Evolutionary conservation across 1,139 yeast genomes (phyloP).

Genomic region (Suhomyces taliae): DNA sequence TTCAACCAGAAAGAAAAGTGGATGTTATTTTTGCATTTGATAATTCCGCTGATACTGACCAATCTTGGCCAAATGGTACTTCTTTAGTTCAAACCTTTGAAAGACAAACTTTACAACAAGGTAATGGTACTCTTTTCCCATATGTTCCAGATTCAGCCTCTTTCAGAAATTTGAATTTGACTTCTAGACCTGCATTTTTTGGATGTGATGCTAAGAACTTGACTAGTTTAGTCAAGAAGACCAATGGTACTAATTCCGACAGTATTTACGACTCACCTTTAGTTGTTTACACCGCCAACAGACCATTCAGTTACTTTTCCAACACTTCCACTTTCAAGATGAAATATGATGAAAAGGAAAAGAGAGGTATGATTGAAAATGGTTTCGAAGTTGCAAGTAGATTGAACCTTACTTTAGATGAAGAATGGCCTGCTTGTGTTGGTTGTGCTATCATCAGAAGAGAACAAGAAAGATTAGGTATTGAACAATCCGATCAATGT

Average conservation of each 20-base stretch:
- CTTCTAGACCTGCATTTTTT: conserved; percentile 45
- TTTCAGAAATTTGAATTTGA: conserved; percentile 35
- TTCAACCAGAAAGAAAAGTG: conserved; percentile 25
- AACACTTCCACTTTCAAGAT: conserved; percentile 40
- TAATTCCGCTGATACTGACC: conserved; percentile 28
- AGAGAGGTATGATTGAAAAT: conserved; percentile 38
- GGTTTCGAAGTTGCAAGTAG: conserved; percentile 33
- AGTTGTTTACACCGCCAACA: conserved; percentile 40
- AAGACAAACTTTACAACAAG: conserved; percentile 30
- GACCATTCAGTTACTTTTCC: conserved; percentile 39
- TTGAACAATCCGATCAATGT: conserved; percentile 40
- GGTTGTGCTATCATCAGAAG: conserved; percentile 46
- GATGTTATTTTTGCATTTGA: conserved; percentile 34
- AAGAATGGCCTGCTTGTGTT: conserved; percentile 42
- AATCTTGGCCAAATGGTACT: conserved; percentile 38
- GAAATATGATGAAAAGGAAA: conserved; percentile 34
- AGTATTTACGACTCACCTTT: conserved; percentile 33
- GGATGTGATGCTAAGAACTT: conserved; percentile 45
- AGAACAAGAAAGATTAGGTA: conserved; percentile 42
- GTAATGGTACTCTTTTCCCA: conserved; percentile 31
- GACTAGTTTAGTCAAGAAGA: conserved; percentile 28
- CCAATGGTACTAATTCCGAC: conserved; percentile 5
- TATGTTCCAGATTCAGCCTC: conserved; percentile 38
- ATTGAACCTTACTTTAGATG: conserved; percentile 34
- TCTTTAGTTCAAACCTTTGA: conserved; percentile 34